Base-by-base conservation (phyloP, 2,329 filamentous ascomycete genomes). In the Fusarium albosuccineum region DNA sequence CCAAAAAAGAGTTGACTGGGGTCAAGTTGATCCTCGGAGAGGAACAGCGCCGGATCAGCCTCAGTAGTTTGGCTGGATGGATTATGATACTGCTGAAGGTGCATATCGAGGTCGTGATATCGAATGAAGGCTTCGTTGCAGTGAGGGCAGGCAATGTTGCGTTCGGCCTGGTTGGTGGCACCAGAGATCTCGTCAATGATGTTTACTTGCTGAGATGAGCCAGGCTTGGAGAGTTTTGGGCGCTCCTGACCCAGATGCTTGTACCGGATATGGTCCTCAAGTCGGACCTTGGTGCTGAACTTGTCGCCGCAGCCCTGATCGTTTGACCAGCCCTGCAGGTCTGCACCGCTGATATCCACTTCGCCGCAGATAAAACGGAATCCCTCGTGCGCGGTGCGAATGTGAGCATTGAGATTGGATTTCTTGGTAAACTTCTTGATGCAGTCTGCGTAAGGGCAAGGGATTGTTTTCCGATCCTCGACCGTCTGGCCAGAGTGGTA, bases 221-320 rank as follows among this genome's bases (percentile, higher is more conserved):
- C 57, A 39, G 69, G 54, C 57, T 68, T 68, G 53, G 67, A 73
- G 40, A 75, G 60, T 59, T 73, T 71, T 34, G 83, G 83, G 11
- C 86, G 82, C 57, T 82, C 79, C 14, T 79, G 73, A n/a, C 89
- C 88, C 27, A 97, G 82, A 76, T 98, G 95, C 22, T 92, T 87
- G 48, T 91, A 93, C 17, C 92, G 89, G 44, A 97, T 85, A 75
- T 98, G 95, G 68, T 96, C 91, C 76, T 95, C 92, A 0, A 97
- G 85, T 30, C 89, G 89, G 16, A 88, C 86, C 77, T 97, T 97
- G 64, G 91, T 92, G 60, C 87, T 87, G 73, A 97, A 96, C 36
- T 86, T 86, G 63, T 89, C 87, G 3, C 91, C 92, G 74, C 95
- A 98, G 14, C 91, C 92, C 51, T 89, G 83, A 9, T 84, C 79